Conservation (phyloP, 1,284 basidiomycete species). For the Papiliotrema fonsecae region DNA sequence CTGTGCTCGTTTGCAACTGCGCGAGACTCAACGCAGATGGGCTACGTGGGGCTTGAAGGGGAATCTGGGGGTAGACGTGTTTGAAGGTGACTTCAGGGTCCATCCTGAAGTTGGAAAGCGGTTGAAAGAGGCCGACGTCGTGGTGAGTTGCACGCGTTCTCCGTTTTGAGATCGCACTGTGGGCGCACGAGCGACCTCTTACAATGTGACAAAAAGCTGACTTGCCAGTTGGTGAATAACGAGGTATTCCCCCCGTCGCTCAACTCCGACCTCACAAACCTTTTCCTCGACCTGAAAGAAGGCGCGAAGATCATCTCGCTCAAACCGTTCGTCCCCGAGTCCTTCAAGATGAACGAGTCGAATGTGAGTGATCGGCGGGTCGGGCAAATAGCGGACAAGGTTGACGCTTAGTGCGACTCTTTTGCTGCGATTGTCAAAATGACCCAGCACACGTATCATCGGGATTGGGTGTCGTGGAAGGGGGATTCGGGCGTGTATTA, state of each 20-base stretch:
- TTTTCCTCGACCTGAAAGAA: conserved; percentile 56
- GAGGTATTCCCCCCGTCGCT: conserved; percentile 53
- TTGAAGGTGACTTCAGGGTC: conserved; percentile 53
- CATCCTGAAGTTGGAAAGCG: conserved; percentile 37
- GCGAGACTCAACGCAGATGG: conserved; percentile 51
- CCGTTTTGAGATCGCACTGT: neutral
- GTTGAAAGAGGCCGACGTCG: conserved; percentile 51
- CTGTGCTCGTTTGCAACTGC: conserved; percentile 51
- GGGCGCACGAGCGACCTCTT: neutral
- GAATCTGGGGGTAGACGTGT: conserved; percentile 46
- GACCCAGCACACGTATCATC: conserved; percentile 32
- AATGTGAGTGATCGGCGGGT: conserved; percentile 33
- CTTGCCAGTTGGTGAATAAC: conserved; percentile 52
- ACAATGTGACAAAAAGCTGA: conserved; percentile 4
- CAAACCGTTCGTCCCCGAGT: conserved; percentile 53
- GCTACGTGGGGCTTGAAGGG: conserved; percentile 52
- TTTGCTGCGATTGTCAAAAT: conserved; percentile 39
- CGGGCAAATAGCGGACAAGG: neutral
- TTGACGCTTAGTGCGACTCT: conserved; percentile 33
- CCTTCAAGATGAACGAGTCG: conserved; percentile 51
- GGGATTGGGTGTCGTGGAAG: conserved; percentile 47
- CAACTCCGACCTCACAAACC: conserved; percentile 52
- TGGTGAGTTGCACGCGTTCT: conserved; percentile 37
- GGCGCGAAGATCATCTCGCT: conserved; percentile 53
- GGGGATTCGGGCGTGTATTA: conserved; percentile 39